Conservation (phyloP, 371 early-diverging fungal genomes). For the Parasitella parasitica region DNA sequence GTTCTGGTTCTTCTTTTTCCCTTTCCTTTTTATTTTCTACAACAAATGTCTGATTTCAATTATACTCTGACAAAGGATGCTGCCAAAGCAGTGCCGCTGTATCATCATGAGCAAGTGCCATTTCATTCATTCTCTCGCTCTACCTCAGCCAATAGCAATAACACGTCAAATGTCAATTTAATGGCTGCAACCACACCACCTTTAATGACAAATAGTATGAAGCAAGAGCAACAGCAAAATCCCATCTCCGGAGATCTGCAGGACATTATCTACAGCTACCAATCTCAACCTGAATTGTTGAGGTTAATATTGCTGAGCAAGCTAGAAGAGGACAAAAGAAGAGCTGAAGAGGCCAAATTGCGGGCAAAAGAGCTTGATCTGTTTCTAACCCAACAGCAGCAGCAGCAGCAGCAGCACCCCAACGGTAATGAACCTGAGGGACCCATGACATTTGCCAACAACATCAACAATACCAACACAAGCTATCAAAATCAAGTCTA, state of each 20-base stretch:
- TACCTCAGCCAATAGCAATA: constrained; percentile 1
- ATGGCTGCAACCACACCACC: neutral
- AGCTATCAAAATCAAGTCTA: neutral
- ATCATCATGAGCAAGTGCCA: constrained; percentile 47
- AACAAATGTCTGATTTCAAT: constrained; percentile 18
- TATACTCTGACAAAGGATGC: constrained; percentile 21
- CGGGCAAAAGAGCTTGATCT: constrained; percentile 47
- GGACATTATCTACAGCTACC: constrained; percentile 55
- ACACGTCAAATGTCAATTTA: constrained; percentile 2
- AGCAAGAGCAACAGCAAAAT: constrained; percentile 14
- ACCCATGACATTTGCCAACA: neutral
- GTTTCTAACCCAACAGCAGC: constrained; percentile 39
- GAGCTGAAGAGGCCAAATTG: constrained; percentile 51
- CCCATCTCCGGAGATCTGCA: constrained; percentile 47
- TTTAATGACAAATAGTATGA: constrained; percentile 1
- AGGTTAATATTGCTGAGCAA: constrained; percentile 62
- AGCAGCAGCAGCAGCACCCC: neutral
- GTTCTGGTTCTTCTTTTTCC: neutral
- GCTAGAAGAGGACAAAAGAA: constrained; percentile 65
- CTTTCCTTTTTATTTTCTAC: constrained; percentile 3
- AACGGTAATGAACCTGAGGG: neutral
- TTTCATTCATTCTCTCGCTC: constrained; percentile 28
- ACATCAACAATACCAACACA: constrained; percentile 5
- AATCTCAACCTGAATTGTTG: constrained; percentile 61
- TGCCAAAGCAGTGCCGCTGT: constrained; percentile 33